phyloP scores from a whole-genome alignment of 2,329 filamentous ascomycete genomes.

The Pyricularia grisea region DNA sequence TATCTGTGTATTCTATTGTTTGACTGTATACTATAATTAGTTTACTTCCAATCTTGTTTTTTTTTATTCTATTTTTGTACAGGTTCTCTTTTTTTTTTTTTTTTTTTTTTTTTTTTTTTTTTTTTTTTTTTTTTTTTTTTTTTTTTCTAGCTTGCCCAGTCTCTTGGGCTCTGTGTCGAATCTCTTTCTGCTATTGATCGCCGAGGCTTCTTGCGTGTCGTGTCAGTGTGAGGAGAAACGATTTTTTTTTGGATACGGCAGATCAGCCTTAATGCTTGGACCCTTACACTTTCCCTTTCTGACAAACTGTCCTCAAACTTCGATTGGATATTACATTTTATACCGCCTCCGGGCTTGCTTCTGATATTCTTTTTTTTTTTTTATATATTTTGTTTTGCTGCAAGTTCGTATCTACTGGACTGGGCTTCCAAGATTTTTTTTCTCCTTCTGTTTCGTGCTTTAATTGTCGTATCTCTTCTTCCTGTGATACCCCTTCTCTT shows the following conservation, averaged over 20 bases:
- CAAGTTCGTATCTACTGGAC: background rate
- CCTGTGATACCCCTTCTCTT: background rate
- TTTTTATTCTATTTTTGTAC: too few relatives aligned
- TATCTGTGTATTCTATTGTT: background rate
- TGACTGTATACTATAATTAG: background rate
- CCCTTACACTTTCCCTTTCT: background rate
- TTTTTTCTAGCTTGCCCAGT: background rate
- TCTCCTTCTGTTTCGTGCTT: background rate
- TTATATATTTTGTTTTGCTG: background rate
- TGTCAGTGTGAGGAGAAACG: background rate
- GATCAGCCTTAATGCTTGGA: background rate
- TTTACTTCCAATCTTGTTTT: background rate
- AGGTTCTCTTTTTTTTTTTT: background rate
- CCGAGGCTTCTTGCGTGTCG: background rate
- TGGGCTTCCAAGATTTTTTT: background rate
- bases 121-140: too few relatives aligned
- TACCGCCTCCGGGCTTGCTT: background rate
- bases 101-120: background rate
- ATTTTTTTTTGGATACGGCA: background rate
- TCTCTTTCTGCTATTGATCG: background rate
- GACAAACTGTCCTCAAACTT: constrained; percentile 2
- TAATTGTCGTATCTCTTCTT: background rate
- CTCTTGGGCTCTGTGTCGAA: background rate
- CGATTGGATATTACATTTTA: background rate
- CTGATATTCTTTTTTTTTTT: background rate